Conservation (phyloP, 1,139 yeast genomes). For the Fermentozyma sake region DNA sequence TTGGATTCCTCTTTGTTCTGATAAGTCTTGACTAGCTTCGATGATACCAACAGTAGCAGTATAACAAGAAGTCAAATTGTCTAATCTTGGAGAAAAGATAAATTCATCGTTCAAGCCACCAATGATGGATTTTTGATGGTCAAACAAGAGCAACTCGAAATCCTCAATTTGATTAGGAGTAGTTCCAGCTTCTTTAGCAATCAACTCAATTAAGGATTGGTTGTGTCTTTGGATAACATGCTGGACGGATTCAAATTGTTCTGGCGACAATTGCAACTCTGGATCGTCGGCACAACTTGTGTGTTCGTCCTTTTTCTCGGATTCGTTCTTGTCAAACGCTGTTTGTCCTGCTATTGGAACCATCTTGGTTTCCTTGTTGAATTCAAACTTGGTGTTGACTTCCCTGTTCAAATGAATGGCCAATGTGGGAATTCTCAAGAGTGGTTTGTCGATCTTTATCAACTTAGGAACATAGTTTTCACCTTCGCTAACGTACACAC, state of each 20-base stretch:
- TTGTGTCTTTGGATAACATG: slow-evolving; percentile 73
- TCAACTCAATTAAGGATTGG: slow-evolving; percentile 57
- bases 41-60: slow-evolving; percentile 71
- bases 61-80: slow-evolving; percentile 83
- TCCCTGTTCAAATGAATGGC: slow-evolving; percentile 89
- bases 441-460: slow-evolving; percentile 76
- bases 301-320: slow-evolving; percentile 15
- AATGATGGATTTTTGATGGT: slow-evolving; percentile 73
- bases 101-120: slow-evolving; percentile 93
- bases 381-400: slow-evolving; percentile 74
- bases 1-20: slow-evolving; percentile 54
- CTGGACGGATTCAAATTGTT: slow-evolving; percentile 63
- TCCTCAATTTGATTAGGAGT: slow-evolving; percentile 62
- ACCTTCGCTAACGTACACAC: slow-evolving; percentile 62
- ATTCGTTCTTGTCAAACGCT: slow-evolving; percentile 28
- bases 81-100: slow-evolving; percentile 89
- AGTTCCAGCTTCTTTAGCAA: slow-evolving; percentile 62
- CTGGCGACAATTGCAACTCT: slow-evolving; percentile 38
- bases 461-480: slow-evolving; percentile 60
- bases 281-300: slow-evolving; percentile 47
- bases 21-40: slow-evolving; percentile 43
- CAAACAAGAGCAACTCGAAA: slow-evolving; percentile 84
- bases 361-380: slow-evolving; percentile 83
- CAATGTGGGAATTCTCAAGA: slow-evolving; percentile 87
- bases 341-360: slow-evolving; percentile 82